A percentile compares a stretch with the other conserved stretches of the same genome.
phyloP scores from a whole-genome alignment of 371 early-diverging fungal genomes.

The Fennellomyces sp. region DNA sequence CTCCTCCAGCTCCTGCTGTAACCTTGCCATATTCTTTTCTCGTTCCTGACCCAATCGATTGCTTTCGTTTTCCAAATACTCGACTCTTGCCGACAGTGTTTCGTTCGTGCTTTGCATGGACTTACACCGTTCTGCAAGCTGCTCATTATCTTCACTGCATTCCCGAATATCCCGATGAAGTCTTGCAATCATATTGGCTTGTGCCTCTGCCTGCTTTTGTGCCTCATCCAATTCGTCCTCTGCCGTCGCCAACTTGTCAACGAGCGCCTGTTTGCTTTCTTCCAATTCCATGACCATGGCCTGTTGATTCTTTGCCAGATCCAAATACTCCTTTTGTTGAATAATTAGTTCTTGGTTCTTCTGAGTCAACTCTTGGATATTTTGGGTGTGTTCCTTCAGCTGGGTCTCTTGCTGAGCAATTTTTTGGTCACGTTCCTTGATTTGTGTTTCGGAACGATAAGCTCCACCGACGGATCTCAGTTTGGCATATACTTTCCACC shows the following conservation, averaged over 20 bases:
- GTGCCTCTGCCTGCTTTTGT: constrained; percentile 63
- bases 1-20: not conserved
- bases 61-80: constrained; percentile 41
- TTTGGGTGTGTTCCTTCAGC: constrained; percentile 52
- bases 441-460: constrained; percentile 69
- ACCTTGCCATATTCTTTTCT: not conserved
- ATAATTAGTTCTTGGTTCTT: constrained; percentile 57
- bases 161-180: constrained; percentile 56
- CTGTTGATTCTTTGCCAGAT: constrained; percentile 51
- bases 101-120: constrained; percentile 30
- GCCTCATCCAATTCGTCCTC: constrained; percentile 68
- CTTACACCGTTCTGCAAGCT: constrained; percentile 57
- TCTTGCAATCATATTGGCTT: constrained; percentile 44
- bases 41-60: not conserved
- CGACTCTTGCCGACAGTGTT: constrained; percentile 52
- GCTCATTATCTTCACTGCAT: constrained; percentile 38
- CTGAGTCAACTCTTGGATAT: constrained; percentile 50
- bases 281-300: constrained; percentile 42
- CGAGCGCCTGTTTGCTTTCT: constrained; percentile 65
- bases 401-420: constrained; percentile 50
- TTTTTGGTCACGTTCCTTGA: constrained; percentile 59
- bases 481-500: constrained; percentile 97
- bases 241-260: constrained; percentile 60
- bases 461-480: constrained; percentile 97
- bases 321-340: constrained; percentile 45